Evolutionary conservation across 352 stramenopile genomes (phyloP), one percentile per base, ranked within the genome.

Genomic region (Elongisporangium undulatum): DNA sequence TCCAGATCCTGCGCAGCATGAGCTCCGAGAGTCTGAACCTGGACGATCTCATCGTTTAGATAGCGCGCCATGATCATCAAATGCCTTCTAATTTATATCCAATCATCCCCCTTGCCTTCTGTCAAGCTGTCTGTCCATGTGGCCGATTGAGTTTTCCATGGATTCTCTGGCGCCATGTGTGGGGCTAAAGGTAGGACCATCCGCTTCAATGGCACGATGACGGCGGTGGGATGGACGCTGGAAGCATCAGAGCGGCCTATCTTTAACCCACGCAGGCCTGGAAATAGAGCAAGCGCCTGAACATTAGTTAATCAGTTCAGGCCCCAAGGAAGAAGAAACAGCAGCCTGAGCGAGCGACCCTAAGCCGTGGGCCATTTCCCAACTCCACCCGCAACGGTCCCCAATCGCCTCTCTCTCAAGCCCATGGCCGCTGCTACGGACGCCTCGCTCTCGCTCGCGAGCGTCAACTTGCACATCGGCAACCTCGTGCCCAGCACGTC

Each of bases 381-480:
- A 41, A 41, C 29, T 41, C 29, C 29, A 41, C 29, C 29, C 29
- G 29, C 29, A 41, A 41, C 29, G 29, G 29, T 41, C 29, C 29
- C 13, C 13, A 15, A 41, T 15, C n/a, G n/a, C 29, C 29, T 41
- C 29, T 15, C 29, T 41, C 29, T 9, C 8, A 4, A 15, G 29
- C 29, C 29, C 29, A 41, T 41, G 29, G 29, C 29, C 29, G 29
- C 29, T 41, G 29, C 29, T 41, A 41, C 29, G 29, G 29, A 41
- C 29, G 29, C 29, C 29, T 41, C 29, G 29, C 29, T 41, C 29
- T 41, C 71, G 16, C 72, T 87, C 55, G 68, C 75, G 21, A 74
- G 58, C 20, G 68, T 89, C 38, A 79, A 72, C 20, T 62, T 90
- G 24, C 71, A 87, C 51, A 85, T 90, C 53, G 80, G 74, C 54